Conservation (phyloP, 2,329 filamentous ascomycete genomes). For the Penicillium sp. region DNA sequence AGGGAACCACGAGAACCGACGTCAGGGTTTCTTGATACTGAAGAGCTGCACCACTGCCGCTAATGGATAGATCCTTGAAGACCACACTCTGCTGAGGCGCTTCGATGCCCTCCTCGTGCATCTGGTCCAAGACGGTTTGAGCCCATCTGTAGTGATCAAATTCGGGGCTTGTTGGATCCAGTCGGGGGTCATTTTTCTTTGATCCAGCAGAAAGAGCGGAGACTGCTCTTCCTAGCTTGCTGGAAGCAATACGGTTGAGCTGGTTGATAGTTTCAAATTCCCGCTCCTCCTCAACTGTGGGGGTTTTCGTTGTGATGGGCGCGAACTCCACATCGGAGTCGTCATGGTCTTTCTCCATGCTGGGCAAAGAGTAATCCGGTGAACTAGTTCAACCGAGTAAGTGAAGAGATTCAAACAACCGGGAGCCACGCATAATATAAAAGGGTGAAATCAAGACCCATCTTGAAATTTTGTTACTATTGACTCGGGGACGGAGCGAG, state of each 20-base stretch:
- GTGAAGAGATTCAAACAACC: background rate
- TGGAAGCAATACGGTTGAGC: conserved; percentile 25
- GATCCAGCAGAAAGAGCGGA: conserved; percentile 18
- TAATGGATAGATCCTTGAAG: conserved; percentile 26
- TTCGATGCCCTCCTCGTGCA: conserved; percentile 23
- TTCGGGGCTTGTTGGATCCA: conserved; percentile 22
- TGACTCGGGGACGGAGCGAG: background rate
- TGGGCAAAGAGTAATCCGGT: background rate
- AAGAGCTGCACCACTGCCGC: conserved; percentile 24
- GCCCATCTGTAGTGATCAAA: conserved; percentile 31
- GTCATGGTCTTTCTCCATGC: conserved; percentile 7
- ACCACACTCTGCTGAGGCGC: conserved; percentile 25
- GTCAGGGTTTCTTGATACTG: conserved; percentile 27
- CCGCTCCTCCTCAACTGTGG: conserved; percentile 14
- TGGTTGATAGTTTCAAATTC: conserved; percentile 10
- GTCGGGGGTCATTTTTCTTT: conserved; percentile 17
- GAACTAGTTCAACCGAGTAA: background rate
- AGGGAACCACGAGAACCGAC: conserved; percentile 23
- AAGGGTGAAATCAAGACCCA: background rate
- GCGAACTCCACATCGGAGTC: conserved; percentile 15
- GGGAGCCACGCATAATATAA: background rate
- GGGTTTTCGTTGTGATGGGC: conserved; percentile 14
- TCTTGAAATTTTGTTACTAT: background rate
- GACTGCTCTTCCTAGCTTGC: conserved; percentile 14
- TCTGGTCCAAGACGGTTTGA: conserved; percentile 19